phyloP scores from a whole-genome alignment of 352 stramenopile genomes.

The Albugo candida region DNA sequence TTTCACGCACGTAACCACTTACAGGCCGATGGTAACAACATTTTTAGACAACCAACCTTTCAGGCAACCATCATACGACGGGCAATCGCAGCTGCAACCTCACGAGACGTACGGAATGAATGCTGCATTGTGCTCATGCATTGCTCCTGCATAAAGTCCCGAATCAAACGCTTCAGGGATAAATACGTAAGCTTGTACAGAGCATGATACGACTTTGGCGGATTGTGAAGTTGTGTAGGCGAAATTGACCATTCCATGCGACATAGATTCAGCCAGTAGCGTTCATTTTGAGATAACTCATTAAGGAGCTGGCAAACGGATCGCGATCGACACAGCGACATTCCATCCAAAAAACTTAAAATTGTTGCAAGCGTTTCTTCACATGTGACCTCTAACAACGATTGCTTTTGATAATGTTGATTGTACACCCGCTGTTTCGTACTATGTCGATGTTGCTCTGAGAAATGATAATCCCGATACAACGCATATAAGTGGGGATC shows the following conservation, averaged over 20 bases:
- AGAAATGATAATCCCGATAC: no score
- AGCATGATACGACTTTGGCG: slow-evolving; percentile 39
- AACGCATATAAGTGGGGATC: no score
- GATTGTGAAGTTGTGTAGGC: slow-evolving; percentile 34
- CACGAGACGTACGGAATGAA: slow-evolving; percentile 43
- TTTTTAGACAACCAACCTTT: background rate
- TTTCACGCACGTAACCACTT: no score
- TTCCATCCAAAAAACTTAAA: slow-evolving; percentile 45
- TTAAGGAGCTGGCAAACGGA: slow-evolving; percentile 38
- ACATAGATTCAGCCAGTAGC: slow-evolving; percentile 47
- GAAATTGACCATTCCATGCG: slow-evolving; percentile 52
- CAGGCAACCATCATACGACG: background rate
- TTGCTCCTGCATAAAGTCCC: slow-evolving; percentile 63
- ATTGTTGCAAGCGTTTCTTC: slow-evolving; percentile 49
- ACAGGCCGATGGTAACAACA: no score
- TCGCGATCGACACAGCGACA: slow-evolving; percentile 32
- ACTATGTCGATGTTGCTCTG: background rate
- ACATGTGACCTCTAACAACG: slow-evolving; percentile 41
- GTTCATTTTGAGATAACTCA: slow-evolving; percentile 28
- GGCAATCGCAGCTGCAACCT: slow-evolving; percentile 29
- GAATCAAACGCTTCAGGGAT: slow-evolving; percentile 52
- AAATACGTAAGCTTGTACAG: slow-evolving; percentile 59
- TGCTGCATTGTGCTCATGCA: slow-evolving; percentile 47
- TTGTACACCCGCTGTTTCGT: background rate
- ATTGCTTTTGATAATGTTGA: background rate